phyloP scores from a whole-genome alignment of 1,139 yeast genomes.

The Candida labiduridarum region DNA sequence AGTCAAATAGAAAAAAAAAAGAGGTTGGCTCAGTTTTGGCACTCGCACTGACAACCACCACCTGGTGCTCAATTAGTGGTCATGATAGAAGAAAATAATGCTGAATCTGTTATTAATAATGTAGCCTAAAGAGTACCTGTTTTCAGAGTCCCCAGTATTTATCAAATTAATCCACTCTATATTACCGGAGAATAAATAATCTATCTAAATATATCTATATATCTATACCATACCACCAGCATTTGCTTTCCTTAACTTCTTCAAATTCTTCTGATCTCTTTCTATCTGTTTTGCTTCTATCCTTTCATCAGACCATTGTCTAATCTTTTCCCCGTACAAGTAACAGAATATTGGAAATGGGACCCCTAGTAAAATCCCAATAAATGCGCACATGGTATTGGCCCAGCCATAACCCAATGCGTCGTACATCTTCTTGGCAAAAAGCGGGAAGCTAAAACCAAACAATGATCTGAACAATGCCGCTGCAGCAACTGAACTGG shows the following conservation, averaged over 20 bases:
- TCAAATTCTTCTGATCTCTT: conserved; percentile 37
- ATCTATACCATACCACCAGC: conserved; percentile 8
- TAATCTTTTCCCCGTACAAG: conserved; percentile 41
- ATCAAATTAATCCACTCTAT: background rate
- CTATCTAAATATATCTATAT: background rate
- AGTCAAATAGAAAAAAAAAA: background rate
- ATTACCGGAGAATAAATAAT: background rate
- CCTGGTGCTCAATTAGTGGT: no score
- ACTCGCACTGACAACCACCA: background rate
- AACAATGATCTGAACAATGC: conserved; percentile 48
- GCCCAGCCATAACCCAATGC: conserved; percentile 49
- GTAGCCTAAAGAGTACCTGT: no score
- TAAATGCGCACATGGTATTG: conserved; percentile 45
- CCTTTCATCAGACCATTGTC: conserved; percentile 38
- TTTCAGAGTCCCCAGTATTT: no score
- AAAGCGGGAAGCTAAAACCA: conserved; percentile 47
- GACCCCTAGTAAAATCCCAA: conserved; percentile 41
- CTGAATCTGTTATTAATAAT: no score
- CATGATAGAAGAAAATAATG: no score
- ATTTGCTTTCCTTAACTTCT: conserved; percentile 23
- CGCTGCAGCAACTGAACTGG: conserved; percentile 50
- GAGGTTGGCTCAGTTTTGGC: background rate
- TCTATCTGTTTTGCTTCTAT: conserved; percentile 34
- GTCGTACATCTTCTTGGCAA: conserved; percentile 43
- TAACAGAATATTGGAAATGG: conserved; percentile 49